Evolutionary conservation across 495 filamentous ascomycete species (phyloP), one percentile per base, ranked within the genome.

Genomic region (Beverwykella pulmonaria): DNA sequence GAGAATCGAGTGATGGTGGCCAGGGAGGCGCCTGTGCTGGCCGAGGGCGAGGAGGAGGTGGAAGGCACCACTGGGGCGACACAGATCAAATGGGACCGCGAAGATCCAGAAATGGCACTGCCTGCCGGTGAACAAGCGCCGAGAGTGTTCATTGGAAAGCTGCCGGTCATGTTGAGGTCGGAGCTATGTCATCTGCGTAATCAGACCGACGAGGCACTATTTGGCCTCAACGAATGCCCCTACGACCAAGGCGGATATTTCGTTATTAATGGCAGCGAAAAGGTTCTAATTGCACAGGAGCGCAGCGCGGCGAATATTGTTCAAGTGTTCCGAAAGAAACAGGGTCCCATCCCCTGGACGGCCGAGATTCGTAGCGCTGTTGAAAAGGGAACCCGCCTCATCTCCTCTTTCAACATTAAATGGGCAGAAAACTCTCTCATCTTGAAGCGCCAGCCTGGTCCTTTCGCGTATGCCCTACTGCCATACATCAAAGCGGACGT

Each of bases 221-320:
- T 93, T 72, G 81, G 87, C 12, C 87, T 91, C 77, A 93, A 93
- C 73, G 94, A 99, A 77, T 99, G 94, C 61, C 94, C 95, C 0
- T 98, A 96, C 76, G 94, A 99, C 73, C 93, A 94, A 68, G 94
- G 94, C 53, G 94, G 94, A 61, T 99, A 99, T 70, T 99, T 99
- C 76, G 89, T 99, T 65, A 98, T 99, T 79, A 99, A 98, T 78
- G 94, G 94, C n/a, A 94, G 91, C 75, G 94, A 99, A 76, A 99
- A 99, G 83, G 94, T 99, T 22, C 77, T 99, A 64, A 98, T 99
- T 65, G 95, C 95, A 1, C 94, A 99, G 76, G 94, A 99, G 76
- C 88, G 94, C 26, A 96, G 91, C 70, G 95, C 95, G 19, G 95
- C 93, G 71, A 99, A 98, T 71, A 98, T 97, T 47, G 93, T 98